Percentiles rank a stretch among this genome's conserved stretches.
phyloP scores from a whole-genome alignment of 106 monocot species.

The Dioscorea dumetorum region DNA sequence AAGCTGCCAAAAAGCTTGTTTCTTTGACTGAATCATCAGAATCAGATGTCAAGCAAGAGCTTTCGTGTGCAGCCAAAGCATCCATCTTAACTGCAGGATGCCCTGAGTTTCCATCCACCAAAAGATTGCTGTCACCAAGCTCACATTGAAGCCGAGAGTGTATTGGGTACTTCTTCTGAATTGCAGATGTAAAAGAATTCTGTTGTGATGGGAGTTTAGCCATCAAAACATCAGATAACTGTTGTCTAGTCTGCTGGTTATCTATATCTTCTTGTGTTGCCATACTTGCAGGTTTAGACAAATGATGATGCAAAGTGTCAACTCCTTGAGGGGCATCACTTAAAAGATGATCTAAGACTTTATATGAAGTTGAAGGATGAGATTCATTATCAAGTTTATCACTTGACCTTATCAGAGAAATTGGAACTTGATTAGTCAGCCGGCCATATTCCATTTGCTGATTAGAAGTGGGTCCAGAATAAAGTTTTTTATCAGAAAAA shows the following conservation, averaged over 20 bases:
- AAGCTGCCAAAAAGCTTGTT: conserved; percentile 48
- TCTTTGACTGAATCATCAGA: conserved; percentile 28
- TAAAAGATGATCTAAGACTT: background rate
- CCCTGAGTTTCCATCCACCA: background rate
- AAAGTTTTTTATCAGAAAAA: conserved; percentile 24
- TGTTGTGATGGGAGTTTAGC: conserved; percentile 4
- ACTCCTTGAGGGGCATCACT: conserved; percentile 1
- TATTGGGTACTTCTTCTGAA: conserved; percentile 12
- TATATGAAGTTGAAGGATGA: conserved; percentile 5
- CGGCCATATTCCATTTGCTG: conserved; percentile 13
- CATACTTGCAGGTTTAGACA: conserved; percentile 8
- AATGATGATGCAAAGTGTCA: conserved; percentile 1
- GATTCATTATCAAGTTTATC: conserved; percentile 11
- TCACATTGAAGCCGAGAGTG: conserved; percentile 3
- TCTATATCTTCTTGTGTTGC: conserved; percentile 18
- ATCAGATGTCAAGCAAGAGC: conserved; percentile 17
- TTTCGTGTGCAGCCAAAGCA: conserved; percentile 16
- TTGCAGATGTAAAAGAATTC: conserved; percentile 5
- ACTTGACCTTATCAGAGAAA: conserved; percentile 10
- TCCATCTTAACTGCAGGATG: conserved; percentile 6
- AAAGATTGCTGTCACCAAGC: background rate
- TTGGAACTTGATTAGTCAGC: conserved; percentile 18
- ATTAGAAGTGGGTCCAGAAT: conserved; percentile 17
- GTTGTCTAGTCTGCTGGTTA: conserved; percentile 2
- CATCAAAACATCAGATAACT: background rate